Percentiles rank a stretch among this genome's conserved stretches.
Conservation (phyloP, 78 protist species). For the Dictyostelium firmibasis region DNA sequence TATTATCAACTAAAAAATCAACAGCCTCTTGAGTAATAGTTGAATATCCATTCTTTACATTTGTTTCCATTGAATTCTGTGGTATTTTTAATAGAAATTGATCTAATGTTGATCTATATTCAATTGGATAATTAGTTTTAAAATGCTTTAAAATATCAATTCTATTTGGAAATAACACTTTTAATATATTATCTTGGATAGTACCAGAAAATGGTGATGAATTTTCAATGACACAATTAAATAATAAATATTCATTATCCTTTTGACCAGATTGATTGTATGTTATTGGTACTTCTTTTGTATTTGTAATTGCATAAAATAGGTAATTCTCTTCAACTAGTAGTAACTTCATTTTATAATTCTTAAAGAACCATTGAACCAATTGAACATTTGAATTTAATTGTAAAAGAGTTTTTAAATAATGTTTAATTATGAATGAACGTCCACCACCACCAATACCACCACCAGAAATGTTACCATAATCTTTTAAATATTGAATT, state of each 20-base stretch:
- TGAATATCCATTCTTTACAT: background rate
- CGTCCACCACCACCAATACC: background rate
- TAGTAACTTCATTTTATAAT: background rate
- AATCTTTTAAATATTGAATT: background rate
- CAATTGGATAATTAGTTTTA: background rate
- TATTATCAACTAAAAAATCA: background rate
- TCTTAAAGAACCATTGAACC: background rate
- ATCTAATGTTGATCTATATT: background rate
- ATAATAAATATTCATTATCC: background rate
- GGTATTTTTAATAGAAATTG: background rate
- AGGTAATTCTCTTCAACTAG: background rate
- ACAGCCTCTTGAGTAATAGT: background rate
- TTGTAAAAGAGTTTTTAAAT: background rate
- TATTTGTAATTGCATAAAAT: background rate
- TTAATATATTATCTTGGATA: background rate
- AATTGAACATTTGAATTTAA: background rate
- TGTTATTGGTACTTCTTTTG: background rate
- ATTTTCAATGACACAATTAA: background rate
- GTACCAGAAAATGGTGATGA: too few species aligned
- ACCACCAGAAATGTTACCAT: background rate
- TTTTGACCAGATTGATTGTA: background rate
- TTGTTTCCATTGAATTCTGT: background rate
- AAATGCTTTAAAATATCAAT: background rate
- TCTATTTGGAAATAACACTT: background rate
- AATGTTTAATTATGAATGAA: background rate